Percentiles rank a stretch among this genome's conserved stretches.
Evolutionary conservation across 2,329 filamentous ascomycete species (phyloP).

Genomic region (Aspergillus sp.): DNA sequence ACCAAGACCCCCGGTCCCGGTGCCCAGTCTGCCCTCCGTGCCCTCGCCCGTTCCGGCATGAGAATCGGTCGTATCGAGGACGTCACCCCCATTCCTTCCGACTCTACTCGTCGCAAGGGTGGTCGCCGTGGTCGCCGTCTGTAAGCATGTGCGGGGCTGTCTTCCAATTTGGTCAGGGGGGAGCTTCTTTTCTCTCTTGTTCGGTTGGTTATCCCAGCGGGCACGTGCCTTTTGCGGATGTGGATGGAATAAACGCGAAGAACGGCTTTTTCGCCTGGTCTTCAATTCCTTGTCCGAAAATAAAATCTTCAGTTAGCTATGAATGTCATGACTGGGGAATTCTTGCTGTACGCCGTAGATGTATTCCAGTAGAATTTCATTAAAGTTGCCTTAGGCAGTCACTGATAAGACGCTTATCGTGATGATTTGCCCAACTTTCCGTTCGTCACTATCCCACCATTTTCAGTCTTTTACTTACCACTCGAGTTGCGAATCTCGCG

Average conservation of each 20-base stretch:
- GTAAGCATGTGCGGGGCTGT: conserved; percentile 51
- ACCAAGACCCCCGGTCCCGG: conserved; percentile 99
- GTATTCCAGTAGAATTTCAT: too few species aligned
- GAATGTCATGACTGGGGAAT: neutral
- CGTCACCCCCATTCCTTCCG: conserved; percentile 97
- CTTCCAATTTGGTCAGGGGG: conserved; percentile 18
- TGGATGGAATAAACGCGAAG: conserved; percentile 48
- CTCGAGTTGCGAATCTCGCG: too few species aligned
- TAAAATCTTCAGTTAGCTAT: neutral
- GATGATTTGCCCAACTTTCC: too few species aligned
- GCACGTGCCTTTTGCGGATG: conserved; percentile 25
- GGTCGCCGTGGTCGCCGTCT: conserved; percentile 99
- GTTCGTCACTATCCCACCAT: too few species aligned
- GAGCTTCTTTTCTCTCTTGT: conserved; percentile 15
- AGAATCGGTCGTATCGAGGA: conserved; percentile 99
- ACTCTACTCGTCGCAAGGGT: conserved; percentile 99
- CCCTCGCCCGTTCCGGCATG: conserved; percentile 98
- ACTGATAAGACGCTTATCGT: too few species aligned
- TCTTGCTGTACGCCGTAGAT: neutral
- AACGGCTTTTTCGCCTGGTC: conserved; percentile 49
- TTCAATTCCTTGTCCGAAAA: conserved; percentile 38
- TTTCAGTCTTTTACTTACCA: too few species aligned
- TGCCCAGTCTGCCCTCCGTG: conserved; percentile 97
- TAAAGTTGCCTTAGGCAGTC: too few species aligned
- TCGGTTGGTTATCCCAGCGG: conserved; percentile 11